phyloP scores from a whole-genome alignment of 768 basidiomycete genomes.

The Hydnomerulius pinastri region DNA sequence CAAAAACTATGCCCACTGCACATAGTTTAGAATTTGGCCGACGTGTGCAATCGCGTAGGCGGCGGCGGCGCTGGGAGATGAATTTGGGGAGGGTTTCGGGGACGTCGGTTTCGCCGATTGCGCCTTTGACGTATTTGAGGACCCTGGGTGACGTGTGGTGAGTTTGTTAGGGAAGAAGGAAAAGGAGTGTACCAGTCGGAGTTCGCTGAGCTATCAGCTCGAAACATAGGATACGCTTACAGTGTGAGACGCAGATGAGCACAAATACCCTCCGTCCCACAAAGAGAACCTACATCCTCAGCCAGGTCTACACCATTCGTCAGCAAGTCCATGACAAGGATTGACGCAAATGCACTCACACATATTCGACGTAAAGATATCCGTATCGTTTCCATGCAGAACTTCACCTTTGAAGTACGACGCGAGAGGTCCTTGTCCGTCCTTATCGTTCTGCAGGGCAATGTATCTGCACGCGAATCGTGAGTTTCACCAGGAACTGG shows the following conservation, averaged over 20 bases:
- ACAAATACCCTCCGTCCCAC: not conserved
- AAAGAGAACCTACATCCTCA: constrained; percentile 65
- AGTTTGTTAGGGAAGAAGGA: not conserved
- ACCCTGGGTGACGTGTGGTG: constrained; percentile 58
- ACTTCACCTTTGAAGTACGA: constrained; percentile 98
- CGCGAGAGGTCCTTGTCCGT: constrained; percentile 83
- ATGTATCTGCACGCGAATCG: constrained; percentile 56
- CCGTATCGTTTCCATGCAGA: constrained; percentile 78
- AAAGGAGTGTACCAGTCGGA: constrained; percentile 62
- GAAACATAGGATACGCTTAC: constrained; percentile 80
- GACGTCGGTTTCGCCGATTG: constrained; percentile 91
- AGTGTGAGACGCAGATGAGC: constrained; percentile 11
- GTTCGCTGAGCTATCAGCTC: constrained; percentile 75
- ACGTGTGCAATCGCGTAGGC: constrained; percentile 89
- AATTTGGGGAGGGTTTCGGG: constrained; percentile 93
- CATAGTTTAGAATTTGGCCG: constrained; percentile 37
- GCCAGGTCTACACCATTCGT: constrained; percentile 67
- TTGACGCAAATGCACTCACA: constrained; percentile 50
- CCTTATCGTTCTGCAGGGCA: constrained; percentile 82
- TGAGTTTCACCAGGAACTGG: constrained; percentile 2
- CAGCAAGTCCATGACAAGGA: constrained; percentile 3
- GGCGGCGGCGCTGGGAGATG: constrained; percentile 87
- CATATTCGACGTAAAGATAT: constrained; percentile 97
- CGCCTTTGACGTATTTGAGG: constrained; percentile 95
- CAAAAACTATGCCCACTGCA: constrained; percentile 61